phyloP scores from a whole-genome alignment of 106 monocot species.

The Dendrobium officinale region DNA sequence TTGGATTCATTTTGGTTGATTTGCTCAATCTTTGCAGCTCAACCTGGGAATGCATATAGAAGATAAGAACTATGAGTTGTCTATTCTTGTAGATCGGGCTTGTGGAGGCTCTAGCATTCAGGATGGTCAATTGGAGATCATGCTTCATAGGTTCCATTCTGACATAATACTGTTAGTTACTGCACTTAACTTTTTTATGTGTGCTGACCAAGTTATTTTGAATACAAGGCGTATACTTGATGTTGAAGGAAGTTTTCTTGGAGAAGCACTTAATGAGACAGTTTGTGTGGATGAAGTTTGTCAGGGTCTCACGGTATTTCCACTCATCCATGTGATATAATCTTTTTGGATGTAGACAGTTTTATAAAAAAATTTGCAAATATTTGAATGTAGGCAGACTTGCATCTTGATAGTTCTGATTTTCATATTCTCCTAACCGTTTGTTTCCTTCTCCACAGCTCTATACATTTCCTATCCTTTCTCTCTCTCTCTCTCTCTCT shows the following conservation, averaged over 20 bases:
- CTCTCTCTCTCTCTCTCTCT: no score
- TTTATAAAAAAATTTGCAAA: no score
- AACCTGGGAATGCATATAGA: slow-evolving; percentile 53
- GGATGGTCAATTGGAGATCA: slow-evolving; percentile 64
- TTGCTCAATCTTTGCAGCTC: slow-evolving; percentile 30
- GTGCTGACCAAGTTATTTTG: slow-evolving; percentile 3
- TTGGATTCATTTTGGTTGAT: background rate
- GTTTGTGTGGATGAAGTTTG: slow-evolving; percentile 37
- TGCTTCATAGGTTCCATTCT: slow-evolving; percentile 52
- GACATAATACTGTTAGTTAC: background rate
- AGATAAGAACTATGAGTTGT: slow-evolving; percentile 56
- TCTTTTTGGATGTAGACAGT: background rate
- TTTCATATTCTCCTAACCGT: no score
- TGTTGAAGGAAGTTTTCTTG: slow-evolving; percentile 48
- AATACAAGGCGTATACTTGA: slow-evolving; percentile 30
- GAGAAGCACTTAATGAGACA: slow-evolving; percentile 61
- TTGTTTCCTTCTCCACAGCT: no score
- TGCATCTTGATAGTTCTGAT: no score
- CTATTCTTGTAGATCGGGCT: slow-evolving; percentile 58
- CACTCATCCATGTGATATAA: background rate
- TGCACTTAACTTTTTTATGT: background rate
- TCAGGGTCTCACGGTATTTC: slow-evolving; percentile 45
- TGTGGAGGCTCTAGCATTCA: slow-evolving; percentile 62
- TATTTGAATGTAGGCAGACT: no score
- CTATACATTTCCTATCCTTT: no score